These are phyloP conservation scores for Astrothelium macrocarpum DNA, from an alignment of 495 filamentous ascomycete species.

Conservation along the genomic window DNA sequence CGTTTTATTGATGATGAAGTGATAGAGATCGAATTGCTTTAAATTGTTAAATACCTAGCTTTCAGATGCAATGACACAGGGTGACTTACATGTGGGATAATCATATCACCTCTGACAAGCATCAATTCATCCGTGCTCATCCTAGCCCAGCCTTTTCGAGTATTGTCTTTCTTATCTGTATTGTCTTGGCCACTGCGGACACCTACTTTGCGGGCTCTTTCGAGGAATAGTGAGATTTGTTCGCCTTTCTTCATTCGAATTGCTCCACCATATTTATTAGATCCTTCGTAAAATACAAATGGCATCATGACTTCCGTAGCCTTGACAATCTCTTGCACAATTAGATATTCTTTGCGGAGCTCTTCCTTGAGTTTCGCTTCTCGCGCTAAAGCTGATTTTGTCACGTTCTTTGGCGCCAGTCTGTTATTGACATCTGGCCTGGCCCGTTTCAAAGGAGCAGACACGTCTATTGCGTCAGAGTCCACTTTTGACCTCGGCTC, in stretches of 20 bases:
- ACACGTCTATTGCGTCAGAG: constrained; percentile 12
- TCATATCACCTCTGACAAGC: constrained; percentile 83
- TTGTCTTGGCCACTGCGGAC: constrained; percentile 51
- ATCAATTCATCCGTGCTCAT: constrained; percentile 95
- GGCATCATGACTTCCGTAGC: constrained; percentile 82
- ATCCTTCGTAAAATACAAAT: constrained; percentile 98
- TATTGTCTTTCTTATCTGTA: constrained; percentile 55
- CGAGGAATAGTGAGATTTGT: constrained; percentile 80
- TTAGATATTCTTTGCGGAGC: constrained; percentile 74
- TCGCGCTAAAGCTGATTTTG: constrained; percentile 70
- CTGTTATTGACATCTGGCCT: constrained; percentile 27
- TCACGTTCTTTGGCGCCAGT: constrained; percentile 61
- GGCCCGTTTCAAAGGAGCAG: constrained; percentile 22
- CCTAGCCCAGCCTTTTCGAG: constrained; percentile 76
- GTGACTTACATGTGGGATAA: constrained; percentile 83
- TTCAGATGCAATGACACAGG: neutral
- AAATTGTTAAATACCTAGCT: constrained; percentile 9
- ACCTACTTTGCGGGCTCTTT: constrained; percentile 71
- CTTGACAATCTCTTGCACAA: constrained; percentile 78
- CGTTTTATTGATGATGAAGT: constrained; percentile 85
- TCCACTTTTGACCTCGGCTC: constrained; percentile 37
- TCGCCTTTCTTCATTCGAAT: constrained; percentile 90
- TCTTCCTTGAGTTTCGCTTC: constrained; percentile 76
- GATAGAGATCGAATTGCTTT: constrained; percentile 93
- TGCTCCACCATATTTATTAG: constrained; percentile 74